A percentile compares a stretch with the other conserved stretches of the same genome.
Evolutionary conservation across 495 filamentous ascomycete genomes (phyloP).

Genomic region (Massariosphaeria phaeospora): DNA sequence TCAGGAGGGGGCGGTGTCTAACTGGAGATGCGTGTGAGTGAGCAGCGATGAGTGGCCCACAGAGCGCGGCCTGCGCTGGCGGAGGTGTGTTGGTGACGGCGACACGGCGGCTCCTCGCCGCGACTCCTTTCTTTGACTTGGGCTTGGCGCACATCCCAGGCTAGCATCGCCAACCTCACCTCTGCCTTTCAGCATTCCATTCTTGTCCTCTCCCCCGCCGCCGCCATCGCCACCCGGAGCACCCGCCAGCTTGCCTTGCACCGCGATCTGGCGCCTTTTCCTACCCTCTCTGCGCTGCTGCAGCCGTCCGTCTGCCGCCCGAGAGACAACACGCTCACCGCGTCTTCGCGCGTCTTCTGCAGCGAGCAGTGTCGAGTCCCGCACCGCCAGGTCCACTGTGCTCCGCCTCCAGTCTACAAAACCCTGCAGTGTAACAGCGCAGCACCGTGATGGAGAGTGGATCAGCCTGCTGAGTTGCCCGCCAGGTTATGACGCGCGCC

Average conservation of each 20-base stretch:
- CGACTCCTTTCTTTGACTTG: slow-evolving; percentile 8
- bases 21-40: too few species aligned
- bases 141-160: neutral
- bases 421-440: neutral
- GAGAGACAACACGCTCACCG: neutral
- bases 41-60: too few species aligned
- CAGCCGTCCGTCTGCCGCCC: neutral
- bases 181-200: neutral
- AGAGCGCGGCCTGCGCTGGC: neutral
- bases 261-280: slow-evolving; percentile 8
- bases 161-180: slow-evolving; percentile 2
- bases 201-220: neutral
- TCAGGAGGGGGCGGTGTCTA: too few species aligned
- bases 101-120: neutral
- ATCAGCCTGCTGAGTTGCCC: slow-evolving; percentile 22
- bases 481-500: slow-evolving; percentile 39
- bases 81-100: slow-evolving; percentile 4
- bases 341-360: too few species aligned
- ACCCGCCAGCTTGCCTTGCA: slow-evolving; percentile 11
- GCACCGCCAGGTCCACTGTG: neutral
- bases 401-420: neutral
- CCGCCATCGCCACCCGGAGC: neutral
- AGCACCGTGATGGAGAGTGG: slow-evolving; percentile 23
- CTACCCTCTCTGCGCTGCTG: neutral
- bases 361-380: slow-evolving; percentile 15